Evolutionary conservation across 495 filamentous ascomycete species (phyloP), one percentile per base, ranked within the genome.

Genomic region (Jackrogersella minutella): DNA sequence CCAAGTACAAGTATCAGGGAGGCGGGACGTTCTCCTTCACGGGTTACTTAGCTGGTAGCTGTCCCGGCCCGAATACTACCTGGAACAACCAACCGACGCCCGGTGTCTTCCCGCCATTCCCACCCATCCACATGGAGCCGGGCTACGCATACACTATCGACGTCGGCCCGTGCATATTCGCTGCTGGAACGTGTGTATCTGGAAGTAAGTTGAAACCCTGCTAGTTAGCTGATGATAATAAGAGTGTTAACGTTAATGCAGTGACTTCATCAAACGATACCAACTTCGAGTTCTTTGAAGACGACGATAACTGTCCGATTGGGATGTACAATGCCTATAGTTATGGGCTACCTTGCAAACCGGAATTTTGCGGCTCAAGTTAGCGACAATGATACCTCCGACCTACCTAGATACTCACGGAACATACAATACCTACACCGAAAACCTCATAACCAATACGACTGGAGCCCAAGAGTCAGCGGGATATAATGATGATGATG

Each of bases 41-140:
- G 24, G 71, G 71, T 4, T 74, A 69, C 46, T 33, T 60, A 10
- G 30, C 71, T 1, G 71, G 71, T 0, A 67, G 62, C 21, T 74
- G 71, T 17, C 71, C 71, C 17, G 62, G 51, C 7, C 36, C 64
- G 1, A 13, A 67, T 16, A 74, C 71, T 9, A 74, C 71, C 0
- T 74, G 58, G 39, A 65, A 67, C 13, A 62, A 69, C 30, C 68
- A 69, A 49, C 71, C 71, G 13, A 59, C 58, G 7, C 8, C 51
- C 19, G 58, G 57, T 7, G 17, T 47, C 3, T 66, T 61, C 44
- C 62, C 71, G n/a, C 39, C 71, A 0, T 69, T 62, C 11, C 62
- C 68, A 5, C 68, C 71, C 0, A 69, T 74, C 11, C 69, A 72
- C 9, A 72, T 74, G 71, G 69, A 74, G 30, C 71, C 71, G 9